Percentiles rank a stretch among this genome's conserved stretches.
phyloP scores from a whole-genome alignment of 2,329 filamentous ascomycete species.

The Monosporascus sp. region DNA sequence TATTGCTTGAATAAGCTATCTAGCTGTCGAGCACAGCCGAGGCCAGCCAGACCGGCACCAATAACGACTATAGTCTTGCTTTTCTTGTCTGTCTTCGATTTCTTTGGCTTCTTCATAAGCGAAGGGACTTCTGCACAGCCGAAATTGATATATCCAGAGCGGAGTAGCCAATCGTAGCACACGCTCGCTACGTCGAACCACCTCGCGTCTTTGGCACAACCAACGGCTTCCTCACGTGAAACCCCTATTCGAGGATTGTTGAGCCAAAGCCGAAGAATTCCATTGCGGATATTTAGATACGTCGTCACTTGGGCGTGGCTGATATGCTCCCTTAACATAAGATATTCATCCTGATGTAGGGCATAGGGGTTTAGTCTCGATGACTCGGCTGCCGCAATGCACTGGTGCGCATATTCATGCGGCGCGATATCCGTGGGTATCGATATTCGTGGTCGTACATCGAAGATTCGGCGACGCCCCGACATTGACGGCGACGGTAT shows the following conservation, averaged over 20 bases:
- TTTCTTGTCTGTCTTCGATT: constrained; percentile 39
- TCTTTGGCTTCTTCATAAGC: constrained; percentile 35
- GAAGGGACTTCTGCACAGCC: constrained; percentile 75
- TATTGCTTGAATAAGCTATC: constrained; percentile 83
- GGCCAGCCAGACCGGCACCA: constrained; percentile 88
- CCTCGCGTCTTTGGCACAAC: constrained; percentile 79
- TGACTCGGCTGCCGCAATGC: constrained; percentile 81
- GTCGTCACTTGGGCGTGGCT: constrained; percentile 87
- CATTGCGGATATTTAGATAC: constrained; percentile 94
- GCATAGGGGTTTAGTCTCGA: constrained; percentile 87
- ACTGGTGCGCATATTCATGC: constrained; percentile 83
- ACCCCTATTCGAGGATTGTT: constrained; percentile 80
- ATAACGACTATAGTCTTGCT: constrained; percentile 78
- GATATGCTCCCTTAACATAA: constrained; percentile 73
- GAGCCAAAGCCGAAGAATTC: constrained; percentile 85
- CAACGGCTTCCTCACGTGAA: constrained; percentile 78
- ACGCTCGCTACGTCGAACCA: constrained; percentile 88
- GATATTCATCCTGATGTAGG: constrained; percentile 79
- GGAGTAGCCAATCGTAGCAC: constrained; percentile 87
- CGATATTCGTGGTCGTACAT: constrained; percentile 71
- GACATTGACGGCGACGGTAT: constrained; percentile 19
- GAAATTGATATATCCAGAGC: constrained; percentile 93
- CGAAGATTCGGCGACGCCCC: constrained; percentile 38
- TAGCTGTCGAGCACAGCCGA: constrained; percentile 88
- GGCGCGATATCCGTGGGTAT: constrained; percentile 72